Evolutionary conservation across 2,329 filamentous ascomycete genomes (phyloP).

Genomic region (Apiospora kogelbergensis): DNA sequence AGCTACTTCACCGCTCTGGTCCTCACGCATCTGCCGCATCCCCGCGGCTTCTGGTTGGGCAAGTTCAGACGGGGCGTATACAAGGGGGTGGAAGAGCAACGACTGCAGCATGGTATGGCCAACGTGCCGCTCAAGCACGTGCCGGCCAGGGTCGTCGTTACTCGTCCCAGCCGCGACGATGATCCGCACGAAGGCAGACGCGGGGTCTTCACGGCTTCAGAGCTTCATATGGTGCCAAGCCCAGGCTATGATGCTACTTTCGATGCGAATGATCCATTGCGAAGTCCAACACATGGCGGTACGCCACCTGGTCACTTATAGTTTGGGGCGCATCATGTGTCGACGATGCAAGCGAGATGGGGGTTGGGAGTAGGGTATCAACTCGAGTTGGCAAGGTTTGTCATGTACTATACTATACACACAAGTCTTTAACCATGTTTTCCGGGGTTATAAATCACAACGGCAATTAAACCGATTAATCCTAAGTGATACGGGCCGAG

Average conservation of each 20-base stretch:
- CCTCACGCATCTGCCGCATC: conserved; percentile 21
- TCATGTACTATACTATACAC: too few relatives aligned
- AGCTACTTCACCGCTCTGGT: conserved; percentile 24
- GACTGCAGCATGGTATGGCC: background rate
- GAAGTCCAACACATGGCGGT: background rate
- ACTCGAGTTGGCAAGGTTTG: too few relatives aligned
- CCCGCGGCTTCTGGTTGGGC: conserved; percentile 9
- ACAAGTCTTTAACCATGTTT: too few relatives aligned
- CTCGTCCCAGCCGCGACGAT: background rate
- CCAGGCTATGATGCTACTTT: background rate
- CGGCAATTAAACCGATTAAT: too few relatives aligned
- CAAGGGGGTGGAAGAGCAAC: conserved; percentile 8
- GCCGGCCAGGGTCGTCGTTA: background rate
- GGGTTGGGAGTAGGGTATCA: too few relatives aligned
- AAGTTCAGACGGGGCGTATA: background rate
- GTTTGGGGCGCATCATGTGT: too few relatives aligned
- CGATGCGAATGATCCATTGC: background rate
- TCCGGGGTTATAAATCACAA: too few relatives aligned
- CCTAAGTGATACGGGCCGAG: too few relatives aligned
- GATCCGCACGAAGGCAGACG: background rate
- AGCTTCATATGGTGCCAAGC: background rate
- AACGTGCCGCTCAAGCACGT: background rate
- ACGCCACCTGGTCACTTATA: background rate
- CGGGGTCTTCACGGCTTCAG: background rate
- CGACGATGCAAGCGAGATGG: too few relatives aligned